Conservation (phyloP, 352 stramenopile species). For the Globisporangium uncinulatum region DNA sequence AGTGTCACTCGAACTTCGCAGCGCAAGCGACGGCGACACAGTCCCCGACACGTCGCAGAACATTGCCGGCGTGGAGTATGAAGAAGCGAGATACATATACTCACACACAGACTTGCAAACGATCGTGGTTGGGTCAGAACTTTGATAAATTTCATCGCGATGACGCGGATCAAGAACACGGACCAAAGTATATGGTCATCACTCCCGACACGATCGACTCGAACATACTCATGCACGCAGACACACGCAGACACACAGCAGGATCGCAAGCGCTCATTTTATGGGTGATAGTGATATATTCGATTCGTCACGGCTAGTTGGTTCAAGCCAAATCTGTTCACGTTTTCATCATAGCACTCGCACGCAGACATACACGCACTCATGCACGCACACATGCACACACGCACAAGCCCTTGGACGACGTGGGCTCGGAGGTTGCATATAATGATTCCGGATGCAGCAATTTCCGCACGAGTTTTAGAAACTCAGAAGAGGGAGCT, state of each 20-base stretch:
- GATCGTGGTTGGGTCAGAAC: constrained; percentile 56
- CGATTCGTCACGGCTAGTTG: constrained; percentile 88
- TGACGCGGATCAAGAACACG: constrained; percentile 90
- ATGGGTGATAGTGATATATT: constrained; percentile 93
- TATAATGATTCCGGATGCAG: constrained; percentile 90
- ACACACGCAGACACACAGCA: constrained; percentile 14
- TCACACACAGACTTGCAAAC: background rate
- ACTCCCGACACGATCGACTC: constrained; percentile 28
- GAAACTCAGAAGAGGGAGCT: constrained; percentile 86
- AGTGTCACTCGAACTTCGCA: constrained; percentile 70
- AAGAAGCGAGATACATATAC: constrained; percentile 49
- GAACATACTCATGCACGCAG: constrained; percentile 13
- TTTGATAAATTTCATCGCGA: constrained; percentile 90
- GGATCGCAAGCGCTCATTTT: constrained; percentile 77
- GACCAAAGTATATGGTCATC: constrained; percentile 90
- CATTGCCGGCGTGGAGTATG: constrained; percentile 87
- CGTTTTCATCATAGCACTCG: constrained; percentile 82
- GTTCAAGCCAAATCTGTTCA: constrained; percentile 85
- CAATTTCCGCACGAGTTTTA: constrained; percentile 67
- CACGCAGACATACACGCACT: constrained; percentile 18
- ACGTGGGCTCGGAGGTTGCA: constrained; percentile 75
- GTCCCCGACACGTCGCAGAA: constrained; percentile 38
- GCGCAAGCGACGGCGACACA: constrained; percentile 30
- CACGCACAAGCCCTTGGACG: constrained; percentile 7
- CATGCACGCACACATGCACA: constrained; percentile 16